Evolutionary conservation across 345 rosid genomes (phyloP), one percentile per base, ranked within the genome.

Genomic region (Aurinia saxatilis): DNA sequence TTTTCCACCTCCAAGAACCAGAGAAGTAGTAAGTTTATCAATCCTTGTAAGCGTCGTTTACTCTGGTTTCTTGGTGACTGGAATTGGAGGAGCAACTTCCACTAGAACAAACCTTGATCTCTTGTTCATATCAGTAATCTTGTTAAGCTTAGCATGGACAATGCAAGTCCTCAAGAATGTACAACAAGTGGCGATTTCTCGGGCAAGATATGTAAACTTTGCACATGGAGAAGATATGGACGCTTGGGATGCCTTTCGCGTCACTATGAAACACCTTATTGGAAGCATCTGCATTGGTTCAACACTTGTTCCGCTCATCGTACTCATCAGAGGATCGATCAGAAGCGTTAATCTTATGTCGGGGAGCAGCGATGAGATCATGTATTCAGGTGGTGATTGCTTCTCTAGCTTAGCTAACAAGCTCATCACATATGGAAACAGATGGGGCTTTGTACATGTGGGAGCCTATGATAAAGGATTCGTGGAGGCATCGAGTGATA

Each of bases 361-460:
- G 13, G 92, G 89, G 13, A 83, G 65, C 45, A 66, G 64, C 5
- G 95, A 83, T 5, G 95, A 86, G 67, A 82, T 81, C 63, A 16
- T 86, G 80, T 91, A 84, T 67, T 80, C 90, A 0, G 84, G 86
- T 70, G 90, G 76, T 15, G 52, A 76, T 45, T 88, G 98, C 71
- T 91, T 82, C 68, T 75, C 83, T 3, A 49, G 65, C 34, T 53
- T 86, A 13, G 90, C 84, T 18, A 73, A 79, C 10, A 65, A 70
- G 16, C 73, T 88, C 7, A 74, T 73, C 16, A 71, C 41, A 11
- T 74, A 25, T 39, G 96, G 87, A 15, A 92, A 92, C 60, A 66
- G 83, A 60, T 92, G 95, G 90, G 96, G 87, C 0, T 85, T 88
- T 60, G 98, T 92, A 10, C 89, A 82, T 19, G 86, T 86, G 5